Evolutionary conservation across 148 eudicot species (phyloP).

Genomic region (Vaccinium darrowii): DNA sequence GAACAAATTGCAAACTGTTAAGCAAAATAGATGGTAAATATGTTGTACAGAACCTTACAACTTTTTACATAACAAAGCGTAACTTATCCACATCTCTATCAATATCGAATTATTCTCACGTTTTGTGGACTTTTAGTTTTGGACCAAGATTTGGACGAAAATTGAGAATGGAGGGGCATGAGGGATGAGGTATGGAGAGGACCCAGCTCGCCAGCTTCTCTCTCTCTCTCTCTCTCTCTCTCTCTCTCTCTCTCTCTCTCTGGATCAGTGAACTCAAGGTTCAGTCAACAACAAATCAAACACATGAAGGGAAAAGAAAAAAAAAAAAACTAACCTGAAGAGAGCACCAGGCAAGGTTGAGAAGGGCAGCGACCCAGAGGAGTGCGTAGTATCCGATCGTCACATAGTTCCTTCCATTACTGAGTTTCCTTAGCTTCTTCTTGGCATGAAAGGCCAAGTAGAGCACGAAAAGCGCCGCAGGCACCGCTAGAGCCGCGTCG

Average conservation of each 20-base stretch:
- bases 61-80: too few relatives aligned
- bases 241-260: neutral
- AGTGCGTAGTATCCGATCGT: slow-evolving; percentile 42
- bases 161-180: too few relatives aligned
- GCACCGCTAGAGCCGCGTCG: slow-evolving; percentile 29
- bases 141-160: too few relatives aligned
- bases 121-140: too few relatives aligned
- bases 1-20: too few relatives aligned
- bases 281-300: neutral
- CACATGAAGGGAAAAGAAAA: neutral
- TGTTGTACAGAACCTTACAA: too few relatives aligned
- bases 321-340: slow-evolving; percentile 30
- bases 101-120: too few relatives aligned
- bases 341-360: slow-evolving; percentile 41
- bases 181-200: too few relatives aligned
- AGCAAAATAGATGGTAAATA: too few relatives aligned
- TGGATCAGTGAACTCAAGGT: neutral
- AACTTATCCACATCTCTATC: too few relatives aligned
- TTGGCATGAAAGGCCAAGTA: slow-evolving; percentile 37
- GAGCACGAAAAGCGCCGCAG: slow-evolving; percentile 27
- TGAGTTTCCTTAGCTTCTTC: slow-evolving; percentile 35
- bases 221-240: neutral
- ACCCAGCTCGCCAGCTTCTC: too few relatives aligned
- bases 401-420: slow-evolving; percentile 27
- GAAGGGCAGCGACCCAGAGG: slow-evolving; percentile 35